Evolutionary conservation across 345 rosid genomes (phyloP), one percentile per base, ranked within the genome.

Genomic region (Gossypium ekmanianum): DNA sequence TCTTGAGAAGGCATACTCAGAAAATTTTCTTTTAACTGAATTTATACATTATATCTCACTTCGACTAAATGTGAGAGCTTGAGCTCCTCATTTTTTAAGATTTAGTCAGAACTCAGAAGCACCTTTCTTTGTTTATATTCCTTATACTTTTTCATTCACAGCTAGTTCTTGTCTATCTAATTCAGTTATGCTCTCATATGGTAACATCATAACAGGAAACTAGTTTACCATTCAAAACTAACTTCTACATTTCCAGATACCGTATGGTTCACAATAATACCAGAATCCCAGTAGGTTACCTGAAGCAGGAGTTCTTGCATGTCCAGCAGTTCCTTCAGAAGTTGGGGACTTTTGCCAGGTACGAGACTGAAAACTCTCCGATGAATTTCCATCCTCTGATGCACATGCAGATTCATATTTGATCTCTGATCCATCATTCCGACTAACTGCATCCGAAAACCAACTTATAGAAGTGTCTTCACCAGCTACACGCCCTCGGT

Each of bases 401-500:
- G 90, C 82, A 82, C 80, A 80, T 4, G 88, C 76, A 22, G 90
- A 85, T 81, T 86, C 95, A 71, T 62, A 81, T 80, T 92, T 96
- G 66, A 77, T 64, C 26, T 88, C 91, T 24, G 88, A 82, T 68
- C 82, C 90, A 80, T 83, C 85, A 64, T 81, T 87, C 45, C 83
- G 70, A 75, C 85, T 85, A 58, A 83, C 77, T 22, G 84, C 91
- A 85, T 89, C 93, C 13, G 98, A 86, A 65, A 89, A 80, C 88
- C 92, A 90, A 79, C 88, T 83, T 27, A 87, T 58, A 24, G 98
- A 87, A 66, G 92, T 77, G 47, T 93, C 97, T 81, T 96, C 99
- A 47, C 97, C 98, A 0, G 99, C 98, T 50, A 96, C 99, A 50
- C 97, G 92, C 66, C 98, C 97, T 79, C 98, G 82, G 75, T 87